Base-by-base conservation (phyloP, 345 rosid genomes). In the Acer yangbiense region DNA sequence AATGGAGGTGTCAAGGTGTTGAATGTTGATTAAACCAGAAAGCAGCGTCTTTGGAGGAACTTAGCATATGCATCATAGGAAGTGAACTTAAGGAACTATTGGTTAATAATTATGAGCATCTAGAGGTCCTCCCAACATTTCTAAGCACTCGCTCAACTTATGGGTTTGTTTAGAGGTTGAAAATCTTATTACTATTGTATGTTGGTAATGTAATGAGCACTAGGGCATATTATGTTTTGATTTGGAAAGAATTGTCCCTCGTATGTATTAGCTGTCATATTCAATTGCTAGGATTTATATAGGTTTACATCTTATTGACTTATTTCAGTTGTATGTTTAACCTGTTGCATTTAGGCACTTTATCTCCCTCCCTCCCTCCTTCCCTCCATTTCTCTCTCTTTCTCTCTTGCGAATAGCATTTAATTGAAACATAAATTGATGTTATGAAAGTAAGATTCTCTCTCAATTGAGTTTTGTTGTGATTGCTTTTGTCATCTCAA, bases 401-500 rank as follows among this genome's bases (percentile, higher is more conserved):
- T 32, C 13, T 50, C 55, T 50, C 55, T 50, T 13, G 13, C 55
- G 4, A 50, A 50, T 50, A 50, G 16, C 5, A 50, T 50, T 50
- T 50, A 2, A 50, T 50, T 14, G 18, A 50, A 50, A 50, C 60
- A 70, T 2, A 12, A 52, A 62, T 27, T 32, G 20, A 23, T 16
- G 16, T 73, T 61, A 55, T 61, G 57, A 21, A 35, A 16, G 29
- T 27, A 35, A 20, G 12, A 39, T 32, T 39, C 7, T 46, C 20
- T 23, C 3, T 43, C 8, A 16, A 9, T 46, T 14, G 20, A 27
- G 43, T 23, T 29, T 61, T 23, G 18, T 46, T 73, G 17, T 44
- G 35, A 46, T 32, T 65, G 69, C 62, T 14, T 73, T 67, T 70
- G 73, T 78, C 21, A 65, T 67, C 14, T 64, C 13, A 65, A 66